These are phyloP conservation scores for Mytilinidion resinicola DNA, from an alignment of 495 filamentous ascomycete genomes.

Conservation along the genomic window DNA sequence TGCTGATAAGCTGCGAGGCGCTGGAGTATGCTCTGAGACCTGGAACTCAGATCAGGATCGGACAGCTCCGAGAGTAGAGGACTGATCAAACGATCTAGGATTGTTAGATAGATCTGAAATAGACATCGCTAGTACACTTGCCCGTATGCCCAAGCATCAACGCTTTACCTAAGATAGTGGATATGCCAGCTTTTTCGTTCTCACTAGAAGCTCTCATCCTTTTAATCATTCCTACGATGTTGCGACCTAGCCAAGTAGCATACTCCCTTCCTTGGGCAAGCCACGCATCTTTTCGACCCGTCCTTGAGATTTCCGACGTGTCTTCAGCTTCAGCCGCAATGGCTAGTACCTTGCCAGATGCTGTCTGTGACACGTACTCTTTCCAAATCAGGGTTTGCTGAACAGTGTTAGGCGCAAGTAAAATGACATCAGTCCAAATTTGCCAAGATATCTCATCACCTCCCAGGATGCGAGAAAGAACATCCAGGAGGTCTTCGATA, in stretches of 20 bases:
- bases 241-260: conserved; percentile 69
- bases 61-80: not conserved
- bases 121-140: conserved; percentile 34
- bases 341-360: conserved; percentile 65
- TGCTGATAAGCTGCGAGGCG: conserved; percentile 22
- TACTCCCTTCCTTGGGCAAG: conserved; percentile 59
- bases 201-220: conserved; percentile 38
- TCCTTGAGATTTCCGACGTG: conserved; percentile 37
- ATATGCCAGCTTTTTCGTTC: conserved; percentile 40
- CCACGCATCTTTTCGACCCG: conserved; percentile 45
- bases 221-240: conserved; percentile 49
- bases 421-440: conserved; percentile 47
- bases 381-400: conserved; percentile 55
- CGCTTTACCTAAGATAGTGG: conserved; percentile 47
- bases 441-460: conserved; percentile 47
- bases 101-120: not conserved
- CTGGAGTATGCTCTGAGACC: conserved; percentile 2
- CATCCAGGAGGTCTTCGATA: conserved; percentile 40
- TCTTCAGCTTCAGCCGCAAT: conserved; percentile 69
- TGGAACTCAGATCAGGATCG: not conserved
- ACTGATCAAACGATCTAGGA: conserved; percentile 10
- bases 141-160: conserved; percentile 70
- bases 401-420: conserved; percentile 32
- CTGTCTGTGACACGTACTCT: conserved; percentile 59
- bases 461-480: conserved; percentile 51